A percentile compares a stretch with the other conserved stretches of the same genome.
Evolutionary conservation across 768 basidiomycete genomes (phyloP).

Genomic region (Holtermanniella nyarrowii): DNA sequence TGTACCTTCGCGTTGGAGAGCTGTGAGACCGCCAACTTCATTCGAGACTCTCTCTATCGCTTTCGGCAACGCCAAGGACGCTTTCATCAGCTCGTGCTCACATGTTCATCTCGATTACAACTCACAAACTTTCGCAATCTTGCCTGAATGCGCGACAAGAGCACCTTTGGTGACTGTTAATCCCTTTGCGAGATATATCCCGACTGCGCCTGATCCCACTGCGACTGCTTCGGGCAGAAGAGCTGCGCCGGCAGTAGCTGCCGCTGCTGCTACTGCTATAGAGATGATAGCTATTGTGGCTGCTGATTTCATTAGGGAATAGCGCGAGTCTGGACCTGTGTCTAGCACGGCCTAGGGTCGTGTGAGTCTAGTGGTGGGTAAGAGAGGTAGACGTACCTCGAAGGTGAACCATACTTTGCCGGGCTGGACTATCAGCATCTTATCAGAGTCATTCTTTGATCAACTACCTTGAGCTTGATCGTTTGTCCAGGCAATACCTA

Average conservation of each 20-base stretch:
- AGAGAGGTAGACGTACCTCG: slow-evolving; percentile 11
- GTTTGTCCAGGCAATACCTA: slow-evolving; percentile 29
- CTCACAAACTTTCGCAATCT: slow-evolving; percentile 32
- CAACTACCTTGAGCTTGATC: slow-evolving; percentile 27
- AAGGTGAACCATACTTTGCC: slow-evolving; percentile 37
- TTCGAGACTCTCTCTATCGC: slow-evolving; percentile 29
- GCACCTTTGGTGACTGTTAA: slow-evolving; percentile 23
- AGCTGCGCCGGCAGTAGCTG: slow-evolving; percentile 34
- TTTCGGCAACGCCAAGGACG: slow-evolving; percentile 27
- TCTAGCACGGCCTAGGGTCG: slow-evolving; percentile 21
- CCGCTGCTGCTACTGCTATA: slow-evolving; percentile 29
- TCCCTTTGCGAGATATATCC: slow-evolving; percentile 24
- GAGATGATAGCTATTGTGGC: slow-evolving; percentile 35
- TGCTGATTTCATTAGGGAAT: slow-evolving; percentile 34
- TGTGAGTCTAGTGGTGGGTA: not conserved
- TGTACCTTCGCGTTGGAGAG: slow-evolving; percentile 32
- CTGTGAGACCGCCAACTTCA: slow-evolving; percentile 28
- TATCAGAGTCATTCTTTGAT: not conserved
- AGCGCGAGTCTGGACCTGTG: slow-evolving; percentile 26
- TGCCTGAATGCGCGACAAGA: slow-evolving; percentile 22
- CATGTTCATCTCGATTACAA: not conserved
- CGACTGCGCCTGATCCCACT: slow-evolving; percentile 19
- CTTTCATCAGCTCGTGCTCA: slow-evolving; percentile 4
- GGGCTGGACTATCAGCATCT: no score
- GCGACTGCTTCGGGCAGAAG: slow-evolving; percentile 27